These are phyloP conservation scores for Penicillium paneum DNA, from an alignment of 2,329 filamentous ascomycete genomes.

Conservation along the genomic window DNA sequence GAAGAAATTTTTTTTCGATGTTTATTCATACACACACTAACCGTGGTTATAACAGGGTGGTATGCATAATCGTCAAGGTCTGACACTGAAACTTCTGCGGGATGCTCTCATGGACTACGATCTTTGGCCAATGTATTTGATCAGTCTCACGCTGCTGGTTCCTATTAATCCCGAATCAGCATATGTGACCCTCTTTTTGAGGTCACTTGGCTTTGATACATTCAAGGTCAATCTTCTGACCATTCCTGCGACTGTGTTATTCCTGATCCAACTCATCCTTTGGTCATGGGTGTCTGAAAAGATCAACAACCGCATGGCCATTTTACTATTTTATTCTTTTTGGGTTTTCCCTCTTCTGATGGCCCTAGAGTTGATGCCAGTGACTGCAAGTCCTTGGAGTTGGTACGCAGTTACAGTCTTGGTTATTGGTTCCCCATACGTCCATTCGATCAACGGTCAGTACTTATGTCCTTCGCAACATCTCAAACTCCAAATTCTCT, in stretches of 20 bases:
- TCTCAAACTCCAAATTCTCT: background rate
- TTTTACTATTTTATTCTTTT: conserved; percentile 50
- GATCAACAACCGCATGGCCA: conserved; percentile 52
- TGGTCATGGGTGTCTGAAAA: conserved; percentile 51
- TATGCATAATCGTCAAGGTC: conserved; percentile 33
- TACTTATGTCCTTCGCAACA: background rate
- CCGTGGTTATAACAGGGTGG: conserved; percentile 9
- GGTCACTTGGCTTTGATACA: conserved; percentile 38
- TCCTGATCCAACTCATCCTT: conserved; percentile 53
- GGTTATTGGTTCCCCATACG: conserved; percentile 51
- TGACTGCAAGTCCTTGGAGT: conserved; percentile 48
- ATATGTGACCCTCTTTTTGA: conserved; percentile 48
- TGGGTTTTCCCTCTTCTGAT: conserved; percentile 53
- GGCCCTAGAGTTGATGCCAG: conserved; percentile 47
- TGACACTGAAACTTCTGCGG: conserved; percentile 26
- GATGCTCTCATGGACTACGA: conserved; percentile 32
- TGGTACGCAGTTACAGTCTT: conserved; percentile 43
- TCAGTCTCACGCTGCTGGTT: conserved; percentile 27
- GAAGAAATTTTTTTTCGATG: fast-evolving
- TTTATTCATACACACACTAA: background rate
- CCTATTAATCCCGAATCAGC: conserved; percentile 35
- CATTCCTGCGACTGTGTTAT: conserved; percentile 53
- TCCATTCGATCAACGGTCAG: conserved; percentile 48
- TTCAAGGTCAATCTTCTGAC: conserved; percentile 48
- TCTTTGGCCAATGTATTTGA: conserved; percentile 33